phyloP scores from a whole-genome alignment of 176 grass and related monocot genomes.

The Neostapfia colusana region DNA sequence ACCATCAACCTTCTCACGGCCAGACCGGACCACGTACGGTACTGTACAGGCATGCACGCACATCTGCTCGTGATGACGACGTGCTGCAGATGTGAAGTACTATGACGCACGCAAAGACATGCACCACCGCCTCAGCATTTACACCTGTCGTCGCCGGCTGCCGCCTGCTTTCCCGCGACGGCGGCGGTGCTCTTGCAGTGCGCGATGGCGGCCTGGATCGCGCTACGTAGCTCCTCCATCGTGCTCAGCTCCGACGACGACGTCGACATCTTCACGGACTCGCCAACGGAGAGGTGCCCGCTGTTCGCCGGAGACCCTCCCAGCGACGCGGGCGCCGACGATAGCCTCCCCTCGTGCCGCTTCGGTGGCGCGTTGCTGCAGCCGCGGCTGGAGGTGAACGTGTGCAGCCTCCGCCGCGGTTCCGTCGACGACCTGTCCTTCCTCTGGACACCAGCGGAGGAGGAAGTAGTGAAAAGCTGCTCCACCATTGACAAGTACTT shows the following conservation, averaged over 20 bases:
- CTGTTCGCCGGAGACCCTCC: constrained; percentile 61
- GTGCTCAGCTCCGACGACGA: constrained; percentile 85
- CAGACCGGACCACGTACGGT: not conserved
- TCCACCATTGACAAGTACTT: constrained; percentile 64
- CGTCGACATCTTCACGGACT: constrained; percentile 40
- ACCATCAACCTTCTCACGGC: constrained; percentile 22
- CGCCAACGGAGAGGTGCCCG: constrained; percentile 46
- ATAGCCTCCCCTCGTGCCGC: constrained; percentile 29
- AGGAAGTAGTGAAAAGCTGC: constrained; percentile 46
- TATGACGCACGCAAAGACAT: constrained; percentile 11
- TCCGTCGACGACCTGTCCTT: constrained; percentile 21
- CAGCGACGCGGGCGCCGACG: constrained; percentile 65
- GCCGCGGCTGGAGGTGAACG: constrained; percentile 44
- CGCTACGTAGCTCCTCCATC: constrained; percentile 92
- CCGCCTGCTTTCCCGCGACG: not conserved
- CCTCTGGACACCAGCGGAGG: constrained; percentile 1
- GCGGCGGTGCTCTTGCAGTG: constrained; percentile 84
- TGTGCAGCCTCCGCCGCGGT: constrained; percentile 37
- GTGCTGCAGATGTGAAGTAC: not conserved
- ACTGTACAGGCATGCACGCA: not conserved
- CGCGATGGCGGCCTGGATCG: constrained; percentile 90
- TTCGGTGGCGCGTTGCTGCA: constrained; percentile 1
- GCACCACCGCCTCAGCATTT: constrained; percentile 34
- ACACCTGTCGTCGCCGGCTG: not conserved
- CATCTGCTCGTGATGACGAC: constrained; percentile 27